Conservation (phyloP, 805 yeast species). For the Schwanniomyces yamadae region DNA sequence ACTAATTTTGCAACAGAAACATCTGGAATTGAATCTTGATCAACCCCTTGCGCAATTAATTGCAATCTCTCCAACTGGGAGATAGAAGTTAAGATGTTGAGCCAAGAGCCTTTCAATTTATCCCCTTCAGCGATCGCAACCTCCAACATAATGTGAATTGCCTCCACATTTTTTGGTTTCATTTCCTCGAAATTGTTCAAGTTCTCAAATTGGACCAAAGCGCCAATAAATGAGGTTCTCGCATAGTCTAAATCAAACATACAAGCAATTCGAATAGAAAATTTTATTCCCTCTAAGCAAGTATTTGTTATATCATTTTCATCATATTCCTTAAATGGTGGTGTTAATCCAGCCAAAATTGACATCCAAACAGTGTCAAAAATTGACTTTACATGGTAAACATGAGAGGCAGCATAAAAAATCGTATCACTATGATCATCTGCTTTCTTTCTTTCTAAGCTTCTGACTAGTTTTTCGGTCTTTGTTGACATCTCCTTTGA, state of each 20-base stretch:
- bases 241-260: slow-evolving; percentile 82
- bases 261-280: slow-evolving; percentile 81
- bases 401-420: slow-evolving; percentile 80
- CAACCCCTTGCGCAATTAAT: slow-evolving; percentile 82
- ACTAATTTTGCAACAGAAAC: slow-evolving; percentile 73
- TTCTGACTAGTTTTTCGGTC: slow-evolving; percentile 79
- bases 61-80: slow-evolving; percentile 92
- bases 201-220: slow-evolving; percentile 83
- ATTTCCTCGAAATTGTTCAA: slow-evolving; percentile 77
- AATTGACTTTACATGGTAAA: slow-evolving; percentile 88
- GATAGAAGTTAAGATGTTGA: slow-evolving; percentile 71
- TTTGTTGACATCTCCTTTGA: slow-evolving; percentile 88
- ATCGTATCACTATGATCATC: slow-evolving; percentile 40
- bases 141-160: slow-evolving; percentile 70
- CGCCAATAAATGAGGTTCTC: slow-evolving; percentile 84
- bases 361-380: slow-evolving; percentile 98
- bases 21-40: slow-evolving; percentile 83
- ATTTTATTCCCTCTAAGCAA: slow-evolving; percentile 82
- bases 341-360: slow-evolving; percentile 87
- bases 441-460: slow-evolving; percentile 45
- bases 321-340: slow-evolving; percentile 87
- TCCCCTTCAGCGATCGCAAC: slow-evolving; percentile 82
- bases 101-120: slow-evolving; percentile 71
- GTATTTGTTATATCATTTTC: slow-evolving; percentile 65
- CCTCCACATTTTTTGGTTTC: slow-evolving; percentile 75